Base-by-base conservation (phyloP, 352 stramenopile species). In the Phytophthora litchii region DNA sequence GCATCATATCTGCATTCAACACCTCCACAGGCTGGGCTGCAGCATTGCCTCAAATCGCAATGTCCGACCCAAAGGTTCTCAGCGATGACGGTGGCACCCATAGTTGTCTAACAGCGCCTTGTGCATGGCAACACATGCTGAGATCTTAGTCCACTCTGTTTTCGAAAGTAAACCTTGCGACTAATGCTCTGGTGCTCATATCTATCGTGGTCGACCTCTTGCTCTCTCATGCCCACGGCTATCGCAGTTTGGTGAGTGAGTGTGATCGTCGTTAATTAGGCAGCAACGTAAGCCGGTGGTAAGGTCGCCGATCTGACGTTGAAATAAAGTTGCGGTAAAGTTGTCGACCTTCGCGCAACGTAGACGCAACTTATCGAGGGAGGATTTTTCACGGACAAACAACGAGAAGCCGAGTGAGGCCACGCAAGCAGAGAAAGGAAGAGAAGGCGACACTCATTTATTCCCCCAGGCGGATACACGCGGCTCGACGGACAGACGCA, bases 341-440 rank as follows among this genome's bases (percentile, higher is more conserved):
- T 43, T 44, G 32, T 48, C 9, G 27, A 13, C 12, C n/a, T 48
- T 55, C 41, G 44, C 43, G 55, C 55, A 53, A 54, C 42, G 9
- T 66, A 55, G 32, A 23, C 19, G 50, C 44, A 47, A 67, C 49
- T 16, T 16, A 34, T 25, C 13, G 50, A 58, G 65, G 60, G 60
- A 59, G 54, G 54, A 67, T 70, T 74, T 70, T 56, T 56, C 40
- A 45, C 64, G 51, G 42, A 64, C 65, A 74, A 63, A 75, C 61
- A 72, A 75, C 67, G 36, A 73, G 34, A 65, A 63, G 56, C 13
- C 43, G 34, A 64, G 60, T 56, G 54, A 71, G 46, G 37, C 66
- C 60, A 71, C 51, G 49, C 48, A 68, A 73, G 59, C 60, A 59
- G 60, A 65, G 65, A 67, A 50, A 73, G 54, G 41, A 67, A 38